A percentile compares a stretch with the other conserved stretches of the same genome.
Evolutionary conservation across 2,329 filamentous ascomycete genomes (phyloP).

Genomic region (Blastomyces percursus): DNA sequence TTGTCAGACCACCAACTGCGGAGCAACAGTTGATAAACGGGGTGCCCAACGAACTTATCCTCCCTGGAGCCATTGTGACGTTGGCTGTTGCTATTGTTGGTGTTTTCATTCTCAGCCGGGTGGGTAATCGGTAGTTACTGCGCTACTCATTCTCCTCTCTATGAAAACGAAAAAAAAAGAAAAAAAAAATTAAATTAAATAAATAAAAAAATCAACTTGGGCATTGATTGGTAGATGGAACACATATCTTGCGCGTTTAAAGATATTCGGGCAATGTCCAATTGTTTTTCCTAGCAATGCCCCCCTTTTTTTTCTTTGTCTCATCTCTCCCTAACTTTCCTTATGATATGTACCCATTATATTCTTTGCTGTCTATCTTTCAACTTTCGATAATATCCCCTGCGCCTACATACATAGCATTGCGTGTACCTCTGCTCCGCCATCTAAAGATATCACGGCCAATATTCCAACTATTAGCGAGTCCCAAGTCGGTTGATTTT

Average conservation of each 20-base stretch:
- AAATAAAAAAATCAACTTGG: neutral
- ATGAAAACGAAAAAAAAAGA: too few relatives aligned
- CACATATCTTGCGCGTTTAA: neutral
- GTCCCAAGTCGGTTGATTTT: neutral
- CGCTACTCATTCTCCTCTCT: neutral
- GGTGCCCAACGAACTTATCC: conserved; percentile 83
- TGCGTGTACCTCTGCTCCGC: neutral
- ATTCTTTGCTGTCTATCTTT: neutral
- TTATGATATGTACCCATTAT: neutral
- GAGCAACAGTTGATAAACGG: conserved; percentile 72
- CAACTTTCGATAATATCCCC: neutral
- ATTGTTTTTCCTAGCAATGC: neutral
- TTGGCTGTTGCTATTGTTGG: conserved; percentile 86
- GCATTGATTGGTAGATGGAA: neutral
- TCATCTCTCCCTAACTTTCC: neutral
- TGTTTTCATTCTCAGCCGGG: conserved; percentile 77
- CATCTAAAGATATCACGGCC: neutral
- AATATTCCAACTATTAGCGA: neutral
- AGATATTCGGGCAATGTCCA: neutral
- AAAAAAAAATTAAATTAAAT: too few relatives aligned
- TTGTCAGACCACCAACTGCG: conserved; percentile 39
- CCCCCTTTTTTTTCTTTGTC: neutral
- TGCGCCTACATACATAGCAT: neutral
- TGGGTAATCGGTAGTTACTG: conserved; percentile 7
- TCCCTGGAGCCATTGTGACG: conserved; percentile 91